Percentiles rank a stretch among this genome's conserved stretches.
Conservation (phyloP, 2,329 filamentous ascomycete species). For the Aureobasidium mangrovei region DNA sequence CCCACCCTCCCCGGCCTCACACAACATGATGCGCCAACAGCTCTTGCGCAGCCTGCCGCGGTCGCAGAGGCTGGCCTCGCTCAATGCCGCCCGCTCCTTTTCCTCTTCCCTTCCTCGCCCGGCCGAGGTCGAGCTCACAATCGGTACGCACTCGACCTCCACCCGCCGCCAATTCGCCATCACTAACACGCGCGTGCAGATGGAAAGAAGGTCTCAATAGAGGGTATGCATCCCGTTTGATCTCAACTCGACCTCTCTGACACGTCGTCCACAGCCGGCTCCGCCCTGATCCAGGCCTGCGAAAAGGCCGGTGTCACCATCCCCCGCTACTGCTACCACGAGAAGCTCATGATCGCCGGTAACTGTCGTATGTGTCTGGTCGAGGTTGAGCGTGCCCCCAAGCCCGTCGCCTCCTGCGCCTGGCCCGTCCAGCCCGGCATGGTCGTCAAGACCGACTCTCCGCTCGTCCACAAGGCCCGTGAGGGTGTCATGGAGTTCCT, state of each 20-base stretch:
- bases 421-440: slow-evolving; percentile 98
- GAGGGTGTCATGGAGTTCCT: slow-evolving; percentile 99
- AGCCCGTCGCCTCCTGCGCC: slow-evolving; percentile 95
- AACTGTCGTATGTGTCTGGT: slow-evolving; percentile 99
- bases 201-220: slow-evolving; percentile 96
- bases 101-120: slow-evolving; percentile 67
- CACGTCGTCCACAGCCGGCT: slow-evolving; percentile 58
- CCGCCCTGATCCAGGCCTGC: slow-evolving; percentile 96
- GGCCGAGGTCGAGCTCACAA: slow-evolving; percentile 93
- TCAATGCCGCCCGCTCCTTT: slow-evolving; percentile 66
- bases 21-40: slow-evolving; percentile 55
- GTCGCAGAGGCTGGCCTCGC: slow-evolving; percentile 43
- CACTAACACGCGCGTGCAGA: slow-evolving; percentile 48
- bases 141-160: slow-evolving; percentile 53
- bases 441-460: slow-evolving; percentile 98
- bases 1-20: slow-evolving; percentile 15
- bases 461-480: slow-evolving; percentile 90
- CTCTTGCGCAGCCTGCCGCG: slow-evolving; percentile 53
- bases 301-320: slow-evolving; percentile 91
- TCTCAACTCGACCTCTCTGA: neutral
- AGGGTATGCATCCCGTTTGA: slow-evolving; percentile 53
- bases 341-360: slow-evolving; percentile 98
- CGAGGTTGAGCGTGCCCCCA: slow-evolving; percentile 91
- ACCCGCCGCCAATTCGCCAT: neutral
- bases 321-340: slow-evolving; percentile 98